Evolutionary conservation across 495 filamentous ascomycete species (phyloP), one percentile per base, ranked within the genome.

Genomic region (Cetradonia linearis): DNA sequence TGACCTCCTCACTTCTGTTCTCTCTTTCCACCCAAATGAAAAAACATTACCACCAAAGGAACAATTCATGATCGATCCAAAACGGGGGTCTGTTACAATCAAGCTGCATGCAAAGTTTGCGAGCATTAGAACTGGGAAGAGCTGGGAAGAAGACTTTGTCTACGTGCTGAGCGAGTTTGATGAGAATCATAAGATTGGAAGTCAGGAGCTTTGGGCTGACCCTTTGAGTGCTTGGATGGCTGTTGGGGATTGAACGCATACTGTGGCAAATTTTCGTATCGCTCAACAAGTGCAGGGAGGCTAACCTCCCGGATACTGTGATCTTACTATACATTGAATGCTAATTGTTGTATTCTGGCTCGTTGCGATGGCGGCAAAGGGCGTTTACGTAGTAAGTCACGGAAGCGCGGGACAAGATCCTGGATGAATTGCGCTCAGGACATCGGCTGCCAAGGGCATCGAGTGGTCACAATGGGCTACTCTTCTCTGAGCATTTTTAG

Each of bases 161-260:
- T 74, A 72, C 56, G 59, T 72, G 46, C 59, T 75, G 55, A 70
- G 72, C 58, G 70, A 60, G n/a, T 75, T 73, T 59, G 70, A 74
- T 65, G 66, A 66, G 23, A 63, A 73, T n/a, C 69, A 69, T 3
- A 70, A 58, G 55, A 71, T 75, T 62, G 73, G 71, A 38, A 63
- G 68, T 59, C 73, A 71, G 67, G 71, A 75, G 64, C 70, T 75
- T 48, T 75, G 73, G 72, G 73, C 72, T 25, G 73, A 75, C 67
- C 71, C 71, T 25, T 62, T 75, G 59, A 72, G 67, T 61, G 72
- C 73, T 48, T 74, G 71, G 72, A 47, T 64, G 40, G 72, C 71
- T 28, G 70, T 73, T 46, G 64, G 65, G n/a, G 69, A 58, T 7
- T 54, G 50, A 54, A 34, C n/a, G 18, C 7, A 30, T 54, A 23